Evolutionary conservation across 768 basidiomycete species (phyloP).

Genomic region (Lentinula edodes): DNA sequence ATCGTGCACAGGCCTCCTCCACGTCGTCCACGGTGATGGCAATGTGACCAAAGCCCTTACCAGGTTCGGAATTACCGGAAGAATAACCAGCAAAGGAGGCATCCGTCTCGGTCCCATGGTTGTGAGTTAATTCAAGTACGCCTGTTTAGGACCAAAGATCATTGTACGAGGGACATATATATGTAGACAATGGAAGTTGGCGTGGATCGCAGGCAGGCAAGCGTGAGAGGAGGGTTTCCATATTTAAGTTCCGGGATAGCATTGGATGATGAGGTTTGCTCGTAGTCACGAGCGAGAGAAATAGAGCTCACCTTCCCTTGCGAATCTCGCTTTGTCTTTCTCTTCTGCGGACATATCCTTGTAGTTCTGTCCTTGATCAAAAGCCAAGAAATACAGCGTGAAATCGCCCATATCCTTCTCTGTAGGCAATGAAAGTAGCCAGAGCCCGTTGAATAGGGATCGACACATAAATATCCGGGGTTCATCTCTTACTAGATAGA

Average conservation of each 20-base stretch:
- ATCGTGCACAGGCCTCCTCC: slow-evolving; percentile 74
- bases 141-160: slow-evolving; percentile 31
- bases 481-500: slow-evolving; percentile 35
- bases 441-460: background rate
- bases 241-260: background rate
- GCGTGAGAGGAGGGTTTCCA: background rate
- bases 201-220: background rate
- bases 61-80: slow-evolving; percentile 81
- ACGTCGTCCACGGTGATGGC: slow-evolving; percentile 82
- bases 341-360: slow-evolving; percentile 43
- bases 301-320: slow-evolving; percentile 56
- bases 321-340: slow-evolving; percentile 39
- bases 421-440: slow-evolving; percentile 17
- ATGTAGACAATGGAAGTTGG: background rate
- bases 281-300: background rate
- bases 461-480: slow-evolving; percentile 5
- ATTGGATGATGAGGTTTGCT: background rate
- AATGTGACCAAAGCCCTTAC: slow-evolving; percentile 82
- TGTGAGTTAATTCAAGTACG: slow-evolving; percentile 80
- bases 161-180: background rate
- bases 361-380: slow-evolving; percentile 51
- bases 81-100: slow-evolving; percentile 75
- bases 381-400: slow-evolving; percentile 85
- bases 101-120: slow-evolving; percentile 87
- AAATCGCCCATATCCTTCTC: slow-evolving; percentile 56